These are phyloP conservation scores for Allium fistulosum DNA, from an alignment of 106 monocot genomes.

Conservation along the genomic window DNA sequence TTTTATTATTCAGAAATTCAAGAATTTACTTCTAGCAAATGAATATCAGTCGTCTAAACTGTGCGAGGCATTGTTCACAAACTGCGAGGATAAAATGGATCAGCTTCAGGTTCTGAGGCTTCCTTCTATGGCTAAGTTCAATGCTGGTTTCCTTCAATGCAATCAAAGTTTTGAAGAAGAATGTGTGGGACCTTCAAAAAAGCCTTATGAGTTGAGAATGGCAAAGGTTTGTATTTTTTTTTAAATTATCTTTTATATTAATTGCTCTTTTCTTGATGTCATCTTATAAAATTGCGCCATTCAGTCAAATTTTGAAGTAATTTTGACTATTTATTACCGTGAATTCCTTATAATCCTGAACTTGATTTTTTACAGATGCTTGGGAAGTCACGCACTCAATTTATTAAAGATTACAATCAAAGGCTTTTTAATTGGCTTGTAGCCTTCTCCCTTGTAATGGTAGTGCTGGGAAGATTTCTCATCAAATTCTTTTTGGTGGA, in stretches of 20 bases:
- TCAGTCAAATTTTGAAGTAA: too few relatives aligned
- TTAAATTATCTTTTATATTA: too few relatives aligned
- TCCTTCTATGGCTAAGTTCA: slow-evolving; percentile 98
- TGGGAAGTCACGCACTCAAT: slow-evolving; percentile 58
- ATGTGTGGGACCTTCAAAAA: slow-evolving; percentile 87
- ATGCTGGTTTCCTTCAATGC: slow-evolving; percentile 88
- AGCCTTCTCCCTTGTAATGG: slow-evolving; percentile 85
- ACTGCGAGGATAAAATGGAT: slow-evolving; percentile 96
- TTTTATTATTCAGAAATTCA: slow-evolving; percentile 40
- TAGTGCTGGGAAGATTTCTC: slow-evolving; percentile 77
- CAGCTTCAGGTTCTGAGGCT: slow-evolving; percentile 88
- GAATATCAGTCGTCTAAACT: slow-evolving; percentile 88
- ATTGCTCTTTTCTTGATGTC: too few relatives aligned
- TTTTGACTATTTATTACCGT: too few relatives aligned
- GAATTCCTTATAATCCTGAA: too few relatives aligned
- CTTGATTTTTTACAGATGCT: slow-evolving; percentile 53
- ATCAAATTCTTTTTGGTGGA: slow-evolving; percentile 89
- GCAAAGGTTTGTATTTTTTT: slow-evolving; percentile 44
- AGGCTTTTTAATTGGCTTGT: slow-evolving; percentile 97
- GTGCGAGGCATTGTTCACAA: slow-evolving; percentile 70
- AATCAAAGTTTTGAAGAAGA: slow-evolving; percentile 71
- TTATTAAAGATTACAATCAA: slow-evolving; percentile 92
- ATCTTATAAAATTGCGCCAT: too few relatives aligned
- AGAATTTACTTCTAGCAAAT: slow-evolving; percentile 66
- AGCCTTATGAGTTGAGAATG: slow-evolving; percentile 61